Evolutionary conservation across 345 rosid genomes (phyloP).

Genomic region (Turnera subulata): DNA sequence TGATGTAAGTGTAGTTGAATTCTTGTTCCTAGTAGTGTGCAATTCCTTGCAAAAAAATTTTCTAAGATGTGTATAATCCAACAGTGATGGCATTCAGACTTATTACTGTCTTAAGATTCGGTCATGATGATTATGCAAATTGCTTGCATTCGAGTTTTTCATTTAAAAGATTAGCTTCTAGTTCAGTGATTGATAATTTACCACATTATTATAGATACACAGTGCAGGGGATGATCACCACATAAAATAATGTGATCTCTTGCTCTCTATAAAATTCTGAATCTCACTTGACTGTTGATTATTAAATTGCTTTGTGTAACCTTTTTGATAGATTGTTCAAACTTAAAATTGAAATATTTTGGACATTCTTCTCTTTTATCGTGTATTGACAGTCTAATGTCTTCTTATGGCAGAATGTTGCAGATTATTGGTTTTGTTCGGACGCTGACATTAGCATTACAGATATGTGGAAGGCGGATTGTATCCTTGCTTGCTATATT

Average conservation of each 20-base stretch:
- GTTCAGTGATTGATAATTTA: constrained; percentile 1
- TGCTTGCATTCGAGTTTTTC: constrained; percentile 5
- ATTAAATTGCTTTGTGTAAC: not conserved
- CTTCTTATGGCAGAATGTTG: constrained; percentile 53
- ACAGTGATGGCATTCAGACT: not conserved
- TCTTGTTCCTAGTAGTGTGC: not conserved
- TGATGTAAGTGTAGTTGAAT: constrained; percentile 51
- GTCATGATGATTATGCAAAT: not conserved
- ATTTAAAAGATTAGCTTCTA: constrained; percentile 5
- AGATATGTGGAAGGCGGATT: constrained; percentile 83
- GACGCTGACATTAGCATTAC: constrained; percentile 83
- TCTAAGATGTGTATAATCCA: too few species aligned
- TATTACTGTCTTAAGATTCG: not conserved
- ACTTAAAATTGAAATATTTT: not conserved
- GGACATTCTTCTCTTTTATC: not conserved
- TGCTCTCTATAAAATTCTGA: too few species aligned
- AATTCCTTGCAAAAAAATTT: not conserved
- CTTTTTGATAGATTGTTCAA: not conserved
- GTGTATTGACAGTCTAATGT: not conserved
- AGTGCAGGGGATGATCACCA: not conserved
- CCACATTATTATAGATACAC: not conserved
- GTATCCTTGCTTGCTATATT: constrained; percentile 59
- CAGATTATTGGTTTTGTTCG: constrained; percentile 91
- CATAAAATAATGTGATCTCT: not conserved
- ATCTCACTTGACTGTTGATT: too few species aligned